Conservation (phyloP, 148 eudicot genomes). For the Amaranthus cruentus region DNA sequence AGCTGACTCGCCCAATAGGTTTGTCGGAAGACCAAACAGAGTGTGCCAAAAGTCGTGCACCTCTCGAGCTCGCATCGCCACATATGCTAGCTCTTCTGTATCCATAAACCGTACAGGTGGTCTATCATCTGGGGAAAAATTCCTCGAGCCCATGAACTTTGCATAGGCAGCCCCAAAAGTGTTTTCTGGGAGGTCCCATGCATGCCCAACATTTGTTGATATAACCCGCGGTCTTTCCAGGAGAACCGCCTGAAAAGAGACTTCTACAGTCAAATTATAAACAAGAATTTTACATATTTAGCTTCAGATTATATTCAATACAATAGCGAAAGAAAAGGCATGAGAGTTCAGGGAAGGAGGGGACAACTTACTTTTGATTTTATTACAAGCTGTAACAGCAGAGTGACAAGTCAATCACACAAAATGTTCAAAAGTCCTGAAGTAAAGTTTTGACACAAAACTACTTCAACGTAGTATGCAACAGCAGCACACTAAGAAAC, state of each 20-base stretch:
- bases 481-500: too few species aligned
- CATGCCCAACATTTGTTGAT: constrained; percentile 68
- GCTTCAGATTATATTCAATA: not conserved
- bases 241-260: constrained; percentile 51
- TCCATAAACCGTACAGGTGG: constrained; percentile 93
- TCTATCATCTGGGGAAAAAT: constrained; percentile 89
- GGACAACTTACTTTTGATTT: too few species aligned
- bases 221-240: constrained; percentile 79
- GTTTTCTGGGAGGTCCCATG: constrained; percentile 89
- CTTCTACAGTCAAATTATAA: too few species aligned
- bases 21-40: constrained; percentile 84
- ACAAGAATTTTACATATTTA: not conserved
- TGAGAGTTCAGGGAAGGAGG: too few species aligned
- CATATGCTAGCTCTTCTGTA: constrained; percentile 77
- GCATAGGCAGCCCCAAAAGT: constrained; percentile 96
- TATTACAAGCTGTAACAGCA: too few species aligned
- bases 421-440: too few species aligned
- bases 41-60: constrained; percentile 99
- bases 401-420: too few species aligned
- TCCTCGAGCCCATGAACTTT: constrained; percentile 89
- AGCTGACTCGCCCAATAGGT: constrained; percentile 89
- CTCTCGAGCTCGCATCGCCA: constrained; percentile 86
- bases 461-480: too few species aligned
- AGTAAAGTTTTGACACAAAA: too few species aligned
- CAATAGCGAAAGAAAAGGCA: not conserved